phyloP scores from a whole-genome alignment of 371 early-diverging fungal species.

The Synchytrium microbalum region DNA sequence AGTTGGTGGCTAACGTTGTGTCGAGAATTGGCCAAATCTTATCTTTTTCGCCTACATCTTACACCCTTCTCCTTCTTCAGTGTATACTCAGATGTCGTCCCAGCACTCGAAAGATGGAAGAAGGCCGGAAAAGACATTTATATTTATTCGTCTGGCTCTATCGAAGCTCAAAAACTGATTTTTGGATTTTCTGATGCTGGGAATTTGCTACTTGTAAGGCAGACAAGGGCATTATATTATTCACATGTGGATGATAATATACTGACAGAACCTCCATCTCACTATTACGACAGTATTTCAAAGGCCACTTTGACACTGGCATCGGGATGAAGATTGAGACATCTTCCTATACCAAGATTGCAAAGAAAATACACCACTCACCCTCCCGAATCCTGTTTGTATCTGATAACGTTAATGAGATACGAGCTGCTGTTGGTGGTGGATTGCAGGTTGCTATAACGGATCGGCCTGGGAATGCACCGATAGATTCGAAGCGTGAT shows the following conservation, averaged over 20 bases:
- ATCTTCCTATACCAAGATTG: slow-evolving; percentile 65
- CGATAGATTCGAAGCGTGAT: slow-evolving; percentile 11
- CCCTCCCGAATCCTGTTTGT: slow-evolving; percentile 59
- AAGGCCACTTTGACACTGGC: slow-evolving; percentile 83
- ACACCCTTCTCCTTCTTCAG: slow-evolving; percentile 34
- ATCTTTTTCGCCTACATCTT: background rate
- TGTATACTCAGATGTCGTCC: slow-evolving; percentile 77
- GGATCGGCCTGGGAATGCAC: slow-evolving; percentile 67
- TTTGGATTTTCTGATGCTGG: slow-evolving; percentile 78
- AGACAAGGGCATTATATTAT: too few relatives aligned
- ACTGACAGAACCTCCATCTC: background rate
- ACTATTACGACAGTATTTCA: slow-evolving; percentile 48
- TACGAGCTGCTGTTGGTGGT: slow-evolving; percentile 65
- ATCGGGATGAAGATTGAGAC: slow-evolving; percentile 68
- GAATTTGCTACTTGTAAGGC: slow-evolving; percentile 56
- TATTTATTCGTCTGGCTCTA: slow-evolving; percentile 91
- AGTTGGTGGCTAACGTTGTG: background rate
- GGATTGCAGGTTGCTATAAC: slow-evolving; percentile 66
- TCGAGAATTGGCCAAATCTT: background rate
- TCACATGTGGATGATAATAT: background rate
- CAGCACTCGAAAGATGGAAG: slow-evolving; percentile 63
- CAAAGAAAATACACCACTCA: slow-evolving; percentile 50
- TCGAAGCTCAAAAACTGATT: slow-evolving; percentile 83
- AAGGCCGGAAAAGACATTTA: slow-evolving; percentile 55
- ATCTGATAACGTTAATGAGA: slow-evolving; percentile 79